phyloP scores from a whole-genome alignment of 192 early-diverging fungal genomes.

The Podochytrium sp. region DNA sequence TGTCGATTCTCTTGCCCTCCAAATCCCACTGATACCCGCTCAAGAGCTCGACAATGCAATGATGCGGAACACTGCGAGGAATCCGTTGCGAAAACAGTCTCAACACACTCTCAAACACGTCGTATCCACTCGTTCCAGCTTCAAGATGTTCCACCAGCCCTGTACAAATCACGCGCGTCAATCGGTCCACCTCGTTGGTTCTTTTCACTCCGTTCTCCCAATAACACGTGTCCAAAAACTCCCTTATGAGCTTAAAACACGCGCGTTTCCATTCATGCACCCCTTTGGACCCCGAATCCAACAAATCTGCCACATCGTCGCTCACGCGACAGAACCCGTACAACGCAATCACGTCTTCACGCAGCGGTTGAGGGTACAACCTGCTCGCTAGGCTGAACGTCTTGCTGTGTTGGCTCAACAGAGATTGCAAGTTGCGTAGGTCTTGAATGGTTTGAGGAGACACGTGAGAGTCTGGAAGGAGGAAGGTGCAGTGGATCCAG shows the following conservation, averaged over 20 bases:
- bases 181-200: neutral
- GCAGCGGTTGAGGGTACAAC: constrained; percentile 31
- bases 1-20: neutral
- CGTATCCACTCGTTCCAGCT: neutral
- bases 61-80: constrained; percentile 27
- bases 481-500: constrained; percentile 9
- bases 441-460: constrained; percentile 1
- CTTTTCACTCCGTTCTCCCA: neutral
- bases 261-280: neutral
- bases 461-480: neutral
- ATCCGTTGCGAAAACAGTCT: constrained; percentile 20
- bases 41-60: constrained; percentile 28
- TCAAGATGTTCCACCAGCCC: neutral
- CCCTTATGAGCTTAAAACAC: neutral
- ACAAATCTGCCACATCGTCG: constrained; percentile 40
- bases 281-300: neutral
- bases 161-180: neutral
- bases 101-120: neutral
- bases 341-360: constrained; percentile 29
- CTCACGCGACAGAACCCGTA: constrained; percentile 44
- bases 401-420: constrained; percentile 26
- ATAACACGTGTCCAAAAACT: constrained; percentile 19
- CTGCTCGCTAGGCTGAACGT: constrained; percentile 35
- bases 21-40: constrained; percentile 31
- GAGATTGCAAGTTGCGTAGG: neutral